Percentiles rank a stretch among this genome's conserved stretches.
These are phyloP conservation scores for Populus alba DNA, from an alignment of 345 rosid genomes.

Conservation along the genomic window DNA sequence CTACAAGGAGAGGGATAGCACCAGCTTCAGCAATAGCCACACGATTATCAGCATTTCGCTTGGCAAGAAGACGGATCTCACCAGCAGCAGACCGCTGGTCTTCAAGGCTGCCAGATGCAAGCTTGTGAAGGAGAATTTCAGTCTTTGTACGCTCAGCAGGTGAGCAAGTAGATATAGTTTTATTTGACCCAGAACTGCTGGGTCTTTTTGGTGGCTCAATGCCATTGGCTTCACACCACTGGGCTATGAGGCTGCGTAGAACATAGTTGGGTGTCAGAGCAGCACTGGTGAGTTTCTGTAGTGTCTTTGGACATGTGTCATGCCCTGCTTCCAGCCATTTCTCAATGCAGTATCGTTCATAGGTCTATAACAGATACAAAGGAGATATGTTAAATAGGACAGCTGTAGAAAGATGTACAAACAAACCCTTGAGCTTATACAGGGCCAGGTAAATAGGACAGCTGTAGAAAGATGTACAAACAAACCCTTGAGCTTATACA, in stretches of 20 bases:
- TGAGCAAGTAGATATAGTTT: conserved; percentile 55
- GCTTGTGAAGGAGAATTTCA: conserved; percentile 74
- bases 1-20: conserved; percentile 86
- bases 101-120: conserved; percentile 65
- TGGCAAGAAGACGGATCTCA: conserved; percentile 94
- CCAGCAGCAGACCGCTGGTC: conserved; percentile 85
- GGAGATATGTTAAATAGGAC: conserved; percentile 7
- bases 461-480: neutral
- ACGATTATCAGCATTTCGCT: conserved; percentile 93
- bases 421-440: conserved; percentile 4
- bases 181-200: conserved; percentile 61
- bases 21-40: conserved; percentile 99
- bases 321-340: conserved; percentile 93
- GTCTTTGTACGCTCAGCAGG: conserved; percentile 73
- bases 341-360: conserved; percentile 90
- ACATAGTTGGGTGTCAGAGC: conserved; percentile 84
- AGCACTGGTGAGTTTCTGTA: conserved; percentile 60
- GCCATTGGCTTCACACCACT: conserved; percentile 92
- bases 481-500: conserved; percentile 2
- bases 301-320: conserved; percentile 94
- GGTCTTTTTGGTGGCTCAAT: conserved; percentile 87
- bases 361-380: conserved; percentile 56
- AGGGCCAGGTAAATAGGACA: conserved; percentile 2
- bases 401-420: neutral
- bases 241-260: conserved; percentile 93